Percentiles rank a stretch among this genome's conserved stretches.
phyloP scores from a whole-genome alignment of 257 asterid genomes.

The Parsonsia alboflavescens region DNA sequence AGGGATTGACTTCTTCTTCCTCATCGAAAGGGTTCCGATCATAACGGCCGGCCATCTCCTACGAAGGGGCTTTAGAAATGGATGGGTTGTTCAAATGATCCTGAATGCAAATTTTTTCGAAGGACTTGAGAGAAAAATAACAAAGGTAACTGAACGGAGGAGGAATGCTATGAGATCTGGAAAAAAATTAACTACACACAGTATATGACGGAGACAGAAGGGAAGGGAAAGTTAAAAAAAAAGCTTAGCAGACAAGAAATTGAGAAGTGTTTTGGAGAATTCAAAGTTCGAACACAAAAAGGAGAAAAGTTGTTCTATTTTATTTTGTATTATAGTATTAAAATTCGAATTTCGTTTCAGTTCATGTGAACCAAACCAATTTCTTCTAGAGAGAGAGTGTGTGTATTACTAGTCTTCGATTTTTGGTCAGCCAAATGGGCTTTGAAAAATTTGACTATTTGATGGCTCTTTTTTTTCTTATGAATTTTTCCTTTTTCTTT shows the following conservation, averaged over 20 bases:
- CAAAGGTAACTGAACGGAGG: not conserved
- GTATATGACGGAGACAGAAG: not conserved
- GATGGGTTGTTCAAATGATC: not conserved
- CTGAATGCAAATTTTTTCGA: not conserved
- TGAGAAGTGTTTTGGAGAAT: slow-evolving; percentile 7
- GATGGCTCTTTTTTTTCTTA: not conserved
- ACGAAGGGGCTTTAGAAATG: not conserved
- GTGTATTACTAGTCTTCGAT: not conserved
- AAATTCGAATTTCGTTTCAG: not conserved
- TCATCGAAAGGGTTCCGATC: slow-evolving; percentile 29
- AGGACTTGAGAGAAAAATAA: not conserved
- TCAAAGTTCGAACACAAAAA: not conserved
- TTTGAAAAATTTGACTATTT: not conserved
- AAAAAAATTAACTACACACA: not conserved
- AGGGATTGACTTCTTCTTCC: slow-evolving; percentile 36
- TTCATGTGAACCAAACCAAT: slow-evolving; percentile 11
- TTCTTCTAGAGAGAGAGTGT: slow-evolving; percentile 13
- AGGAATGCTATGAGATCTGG: slow-evolving; percentile 16
- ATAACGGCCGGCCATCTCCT: slow-evolving; percentile 31
- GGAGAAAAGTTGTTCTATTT: not conserved
- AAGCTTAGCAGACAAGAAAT: slow-evolving; percentile 20
- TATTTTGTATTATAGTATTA: not conserved
- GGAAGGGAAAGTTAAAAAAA: not conserved
- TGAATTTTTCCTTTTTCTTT: not conserved
- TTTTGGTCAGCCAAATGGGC: not conserved